phyloP scores from a whole-genome alignment of 306 rosid genomes.

The Dryas octopetala region DNA sequence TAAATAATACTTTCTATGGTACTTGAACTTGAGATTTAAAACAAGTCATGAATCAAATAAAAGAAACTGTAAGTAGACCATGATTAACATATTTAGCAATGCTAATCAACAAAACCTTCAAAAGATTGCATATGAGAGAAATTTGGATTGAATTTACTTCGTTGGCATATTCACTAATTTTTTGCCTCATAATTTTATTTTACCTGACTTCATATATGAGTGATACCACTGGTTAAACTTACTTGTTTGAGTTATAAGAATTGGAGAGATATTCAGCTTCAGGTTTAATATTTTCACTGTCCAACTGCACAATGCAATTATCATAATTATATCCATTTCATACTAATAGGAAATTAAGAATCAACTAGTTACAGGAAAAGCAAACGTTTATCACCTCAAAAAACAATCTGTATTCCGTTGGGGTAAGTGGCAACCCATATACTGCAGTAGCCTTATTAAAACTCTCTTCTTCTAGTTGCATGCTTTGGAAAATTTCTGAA shows the following conservation, averaged over 20 bases:
- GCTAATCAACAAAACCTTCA: not conserved
- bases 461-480: conserved; percentile 34
- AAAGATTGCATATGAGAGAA: not conserved
- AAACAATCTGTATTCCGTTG: conserved; percentile 68
- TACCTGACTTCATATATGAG: not conserved
- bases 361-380: conserved; percentile 14
- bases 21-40: not conserved
- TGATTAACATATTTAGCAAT: not conserved
- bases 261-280: conserved; percentile 70
- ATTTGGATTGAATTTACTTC: not conserved
- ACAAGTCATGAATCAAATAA: not conserved
- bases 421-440: conserved; percentile 73
- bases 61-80: not conserved
- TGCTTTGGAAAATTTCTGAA: conserved; percentile 33
- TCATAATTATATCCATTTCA: conserved; percentile 2
- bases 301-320: conserved; percentile 29
- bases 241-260: conserved; percentile 49
- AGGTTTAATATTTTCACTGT: conserved; percentile 58
- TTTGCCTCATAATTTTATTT: too few relatives aligned
- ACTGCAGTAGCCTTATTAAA: conserved; percentile 40
- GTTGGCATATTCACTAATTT: not conserved
- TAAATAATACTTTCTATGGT: not conserved
- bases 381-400: conserved; percentile 60
- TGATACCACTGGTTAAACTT: conserved; percentile 28
- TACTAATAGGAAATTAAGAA: not conserved